These are phyloP conservation scores for Guadua angustifolia DNA, from an alignment of 176 grass and related monocot genomes.

Conservation along the genomic window DNA sequence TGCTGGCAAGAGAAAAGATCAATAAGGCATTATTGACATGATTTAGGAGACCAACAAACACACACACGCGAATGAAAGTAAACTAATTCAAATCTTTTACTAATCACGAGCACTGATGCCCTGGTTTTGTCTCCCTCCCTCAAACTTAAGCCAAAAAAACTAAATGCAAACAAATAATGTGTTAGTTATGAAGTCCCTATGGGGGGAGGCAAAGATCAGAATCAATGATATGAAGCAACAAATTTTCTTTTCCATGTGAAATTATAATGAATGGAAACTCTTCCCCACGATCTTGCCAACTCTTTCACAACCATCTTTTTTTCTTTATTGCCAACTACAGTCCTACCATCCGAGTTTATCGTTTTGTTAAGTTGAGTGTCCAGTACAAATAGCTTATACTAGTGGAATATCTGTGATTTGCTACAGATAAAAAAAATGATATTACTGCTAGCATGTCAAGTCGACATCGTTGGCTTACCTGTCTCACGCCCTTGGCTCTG, in stretches of 20 bases:
- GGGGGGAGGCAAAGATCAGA: constrained; percentile 53
- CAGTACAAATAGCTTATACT: constrained; percentile 23
- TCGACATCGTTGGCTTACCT: too few relatives aligned
- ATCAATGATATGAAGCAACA: constrained; percentile 53
- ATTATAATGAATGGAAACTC: constrained; percentile 52
- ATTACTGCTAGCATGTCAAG: too few relatives aligned
- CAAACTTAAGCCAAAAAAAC: neutral
- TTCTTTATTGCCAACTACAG: constrained; percentile 42
- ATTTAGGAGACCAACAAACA: neutral
- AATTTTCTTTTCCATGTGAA: constrained; percentile 15
- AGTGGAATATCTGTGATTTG: too few relatives aligned
- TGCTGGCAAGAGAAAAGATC: too few relatives aligned
- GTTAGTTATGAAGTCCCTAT: constrained; percentile 27
- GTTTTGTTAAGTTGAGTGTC: constrained; percentile 24
- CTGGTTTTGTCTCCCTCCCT: neutral
- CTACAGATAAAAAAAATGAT: too few relatives aligned
- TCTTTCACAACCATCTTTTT: constrained; percentile 38
- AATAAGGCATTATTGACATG: too few relatives aligned
- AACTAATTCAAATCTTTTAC: constrained; percentile 31
- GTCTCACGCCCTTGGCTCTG: too few relatives aligned
- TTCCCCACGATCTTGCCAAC: constrained; percentile 62
- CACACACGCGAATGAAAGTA: constrained; percentile 19
- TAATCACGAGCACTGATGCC: neutral
- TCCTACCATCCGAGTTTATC: constrained; percentile 42
- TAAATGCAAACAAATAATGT: neutral